Conservation (phyloP, 495 filamentous ascomycete genomes). For the Daldinia vernicosa region DNA sequence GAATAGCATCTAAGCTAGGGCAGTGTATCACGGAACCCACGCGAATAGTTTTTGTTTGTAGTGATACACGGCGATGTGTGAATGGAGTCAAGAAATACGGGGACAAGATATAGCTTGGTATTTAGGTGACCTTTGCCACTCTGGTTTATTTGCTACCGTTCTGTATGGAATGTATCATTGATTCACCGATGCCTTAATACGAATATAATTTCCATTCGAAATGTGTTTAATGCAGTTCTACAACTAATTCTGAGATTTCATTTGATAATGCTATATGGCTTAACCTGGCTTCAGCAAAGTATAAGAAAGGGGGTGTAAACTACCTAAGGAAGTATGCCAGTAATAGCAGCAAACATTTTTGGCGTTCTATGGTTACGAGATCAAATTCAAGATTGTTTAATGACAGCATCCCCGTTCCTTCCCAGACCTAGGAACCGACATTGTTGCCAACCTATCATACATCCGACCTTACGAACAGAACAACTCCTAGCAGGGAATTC, state of each 20-base stretch:
- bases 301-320: not conserved
- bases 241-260: not conserved
- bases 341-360: not conserved
- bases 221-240: not conserved
- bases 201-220: not conserved
- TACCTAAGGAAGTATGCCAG: not conserved
- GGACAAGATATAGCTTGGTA: not conserved
- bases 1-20: not conserved
- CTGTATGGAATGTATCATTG: not conserved
- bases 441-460: not conserved
- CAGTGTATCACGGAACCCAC: not conserved
- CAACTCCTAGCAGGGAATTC: not conserved
- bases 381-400: not conserved
- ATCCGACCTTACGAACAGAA: not conserved
- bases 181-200: not conserved
- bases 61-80: not conserved
- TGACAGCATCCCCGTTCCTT: not conserved
- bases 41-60: not conserved
- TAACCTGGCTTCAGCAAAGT: not conserved
- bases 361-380: not conserved
- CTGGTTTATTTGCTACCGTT: not conserved
- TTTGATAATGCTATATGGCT: not conserved
- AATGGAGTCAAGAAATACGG: not conserved
- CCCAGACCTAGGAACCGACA: not conserved
- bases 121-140: not conserved